phyloP scores from a whole-genome alignment of 805 yeast species.

The Tetrapisispora iriomotensis region DNA sequence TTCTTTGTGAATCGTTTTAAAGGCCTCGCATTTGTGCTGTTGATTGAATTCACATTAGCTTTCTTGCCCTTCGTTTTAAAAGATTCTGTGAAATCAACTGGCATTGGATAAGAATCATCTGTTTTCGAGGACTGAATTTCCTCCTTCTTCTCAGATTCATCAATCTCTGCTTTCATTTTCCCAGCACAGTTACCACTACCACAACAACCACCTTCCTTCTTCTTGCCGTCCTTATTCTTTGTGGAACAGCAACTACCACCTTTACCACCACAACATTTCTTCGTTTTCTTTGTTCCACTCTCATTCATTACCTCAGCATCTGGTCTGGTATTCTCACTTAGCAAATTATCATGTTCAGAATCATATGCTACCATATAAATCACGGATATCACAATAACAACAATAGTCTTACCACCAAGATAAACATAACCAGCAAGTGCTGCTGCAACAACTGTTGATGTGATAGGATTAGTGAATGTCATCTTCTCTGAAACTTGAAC shows the following conservation, averaged over 20 bases:
- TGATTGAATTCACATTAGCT: conserved; percentile 33
- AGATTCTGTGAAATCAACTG: conserved; percentile 34
- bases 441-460: conserved; percentile 4
- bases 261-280: conserved; percentile 20
- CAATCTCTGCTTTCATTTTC: conserved; percentile 18
- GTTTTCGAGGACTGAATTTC: background rate
- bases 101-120: conserved; percentile 11
- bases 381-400: conserved; percentile 24
- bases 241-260: conserved; percentile 9
- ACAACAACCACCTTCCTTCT: conserved; percentile 25
- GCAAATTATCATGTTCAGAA: conserved; percentile 2
- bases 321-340: background rate
- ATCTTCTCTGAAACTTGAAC: no score
- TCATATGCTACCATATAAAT: conserved; percentile 18
- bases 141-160: conserved; percentile 12
- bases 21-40: conserved; percentile 7
- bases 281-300: conserved; percentile 8
- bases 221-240: conserved; percentile 4
- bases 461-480: conserved; percentile 2
- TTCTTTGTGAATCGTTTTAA: conserved; percentile 3
- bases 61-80: conserved; percentile 19
- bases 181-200: conserved; percentile 22
- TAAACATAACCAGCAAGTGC: conserved; percentile 12
- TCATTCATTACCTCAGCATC: background rate
- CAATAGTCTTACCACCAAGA: conserved; percentile 32